Conservation (phyloP, 108 stramenopile species). For the Pseudonitzschia multiseries region DNA sequence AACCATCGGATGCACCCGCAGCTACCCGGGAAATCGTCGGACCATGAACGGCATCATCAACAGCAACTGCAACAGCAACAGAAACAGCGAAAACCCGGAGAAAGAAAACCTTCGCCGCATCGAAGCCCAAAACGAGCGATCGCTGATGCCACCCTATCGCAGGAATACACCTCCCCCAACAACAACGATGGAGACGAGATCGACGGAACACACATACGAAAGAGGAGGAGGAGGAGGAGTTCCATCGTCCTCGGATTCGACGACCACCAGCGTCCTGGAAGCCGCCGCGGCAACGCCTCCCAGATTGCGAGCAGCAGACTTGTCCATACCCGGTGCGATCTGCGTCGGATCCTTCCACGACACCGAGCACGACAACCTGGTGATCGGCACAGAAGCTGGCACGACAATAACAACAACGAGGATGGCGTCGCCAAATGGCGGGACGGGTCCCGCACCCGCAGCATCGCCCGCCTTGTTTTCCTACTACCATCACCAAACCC, state of each 20-base stretch:
- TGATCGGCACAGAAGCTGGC: not conserved
- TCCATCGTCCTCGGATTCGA: not conserved
- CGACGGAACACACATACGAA: not conserved
- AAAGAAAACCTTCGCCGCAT: not conserved
- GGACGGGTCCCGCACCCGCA: not conserved
- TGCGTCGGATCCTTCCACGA: not conserved
- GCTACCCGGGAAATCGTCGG: too few species aligned
- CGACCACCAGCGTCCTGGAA: not conserved
- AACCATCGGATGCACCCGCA: too few species aligned
- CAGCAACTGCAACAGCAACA: too few species aligned
- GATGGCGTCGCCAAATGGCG: not conserved
- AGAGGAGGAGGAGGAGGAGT: not conserved
- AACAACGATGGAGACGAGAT: too few species aligned
- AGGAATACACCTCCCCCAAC: not conserved
- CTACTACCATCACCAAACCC: not conserved
- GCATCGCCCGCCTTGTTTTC: not conserved
- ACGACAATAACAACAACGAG: not conserved
- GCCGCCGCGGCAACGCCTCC: constrained; percentile 16
- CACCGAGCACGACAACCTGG: constrained; percentile 11
- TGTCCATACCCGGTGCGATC: constrained; percentile 1
- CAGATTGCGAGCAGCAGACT: not conserved
- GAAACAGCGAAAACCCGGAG: too few species aligned
- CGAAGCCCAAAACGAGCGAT: not conserved
- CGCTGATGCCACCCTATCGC: not conserved
- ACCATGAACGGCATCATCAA: not conserved